phyloP scores from a whole-genome alignment of 768 basidiomycete species.

The Boletus bicolor region DNA sequence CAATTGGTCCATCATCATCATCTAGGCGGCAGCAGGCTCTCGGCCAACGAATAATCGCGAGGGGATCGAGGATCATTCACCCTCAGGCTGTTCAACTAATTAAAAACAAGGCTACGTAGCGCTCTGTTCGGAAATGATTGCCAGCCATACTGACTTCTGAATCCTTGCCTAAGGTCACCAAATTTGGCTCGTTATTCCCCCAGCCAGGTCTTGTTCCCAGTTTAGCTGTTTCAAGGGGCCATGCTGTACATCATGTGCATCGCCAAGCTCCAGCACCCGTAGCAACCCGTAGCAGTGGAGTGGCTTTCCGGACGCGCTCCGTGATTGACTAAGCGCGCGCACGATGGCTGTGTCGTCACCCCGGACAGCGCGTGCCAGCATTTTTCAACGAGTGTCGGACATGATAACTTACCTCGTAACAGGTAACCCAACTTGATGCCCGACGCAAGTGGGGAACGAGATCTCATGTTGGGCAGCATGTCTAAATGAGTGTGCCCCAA shows the following conservation, averaged over 20 bases:
- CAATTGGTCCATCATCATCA: no score
- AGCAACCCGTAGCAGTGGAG: background rate
- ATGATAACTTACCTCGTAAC: no score
- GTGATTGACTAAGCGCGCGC: background rate
- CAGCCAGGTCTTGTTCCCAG: background rate
- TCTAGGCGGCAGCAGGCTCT: no score
- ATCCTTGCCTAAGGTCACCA: background rate
- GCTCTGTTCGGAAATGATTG: conserved; percentile 3
- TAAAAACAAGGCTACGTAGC: background rate
- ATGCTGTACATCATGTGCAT: conserved; percentile 1
- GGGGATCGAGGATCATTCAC: background rate
- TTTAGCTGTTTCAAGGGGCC: background rate
- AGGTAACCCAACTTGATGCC: no score
- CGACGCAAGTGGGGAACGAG: no score
- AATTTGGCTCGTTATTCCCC: background rate
- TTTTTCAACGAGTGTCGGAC: background rate
- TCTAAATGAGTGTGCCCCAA: no score
- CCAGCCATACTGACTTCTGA: background rate
- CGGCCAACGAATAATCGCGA: background rate
- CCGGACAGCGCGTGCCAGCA: no score
- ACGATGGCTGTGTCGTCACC: background rate
- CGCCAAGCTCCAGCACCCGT: background rate
- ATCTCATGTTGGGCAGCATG: no score
- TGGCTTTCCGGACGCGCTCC: background rate
- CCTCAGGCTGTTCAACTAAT: background rate